A percentile compares a stretch with the other conserved stretches of the same genome.
phyloP scores from a whole-genome alignment of 2,329 filamentous ascomycete genomes.

The Amauroascus verrucosus region DNA sequence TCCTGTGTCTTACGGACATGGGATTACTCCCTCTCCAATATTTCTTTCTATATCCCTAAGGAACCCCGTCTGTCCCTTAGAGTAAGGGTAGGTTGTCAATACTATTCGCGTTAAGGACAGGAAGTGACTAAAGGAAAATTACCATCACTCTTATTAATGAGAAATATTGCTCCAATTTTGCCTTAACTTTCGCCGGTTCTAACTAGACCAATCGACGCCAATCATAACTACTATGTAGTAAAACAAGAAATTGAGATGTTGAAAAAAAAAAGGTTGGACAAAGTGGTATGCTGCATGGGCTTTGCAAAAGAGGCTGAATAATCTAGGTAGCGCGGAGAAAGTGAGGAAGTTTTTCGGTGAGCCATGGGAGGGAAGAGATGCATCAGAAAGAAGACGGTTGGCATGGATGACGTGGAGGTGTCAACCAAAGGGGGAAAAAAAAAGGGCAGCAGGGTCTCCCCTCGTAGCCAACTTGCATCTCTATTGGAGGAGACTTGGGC shows the following conservation, averaged over 20 bases:
- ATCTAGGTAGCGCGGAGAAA: neutral
- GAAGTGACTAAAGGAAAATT: neutral
- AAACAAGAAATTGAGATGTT: neutral
- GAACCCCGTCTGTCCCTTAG: neutral
- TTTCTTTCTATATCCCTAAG: too few relatives aligned
- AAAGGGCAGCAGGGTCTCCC: neutral
- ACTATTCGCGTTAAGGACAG: neutral
- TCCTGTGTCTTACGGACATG: too few relatives aligned
- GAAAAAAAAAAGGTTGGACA: neutral
- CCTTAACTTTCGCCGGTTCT: constrained; percentile 8
- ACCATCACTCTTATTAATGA: neutral
- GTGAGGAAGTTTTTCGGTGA: neutral
- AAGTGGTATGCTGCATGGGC: neutral
- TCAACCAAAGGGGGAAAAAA: constrained; percentile 35
- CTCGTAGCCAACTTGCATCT: neutral
- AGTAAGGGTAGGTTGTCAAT: neutral
- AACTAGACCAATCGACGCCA: constrained; percentile 11
- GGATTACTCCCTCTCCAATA: too few relatives aligned
- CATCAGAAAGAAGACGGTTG: constrained; percentile 24
- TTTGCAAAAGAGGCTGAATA: neutral
- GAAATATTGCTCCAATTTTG: constrained; percentile 6
- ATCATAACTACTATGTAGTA: neutral
- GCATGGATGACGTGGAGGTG: constrained; percentile 31
- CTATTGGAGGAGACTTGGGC: constrained; percentile 29
- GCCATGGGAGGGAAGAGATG: constrained; percentile 23